Conservation (phyloP, 805 yeast genomes). For the Wickerhamiella hasegawae region DNA sequence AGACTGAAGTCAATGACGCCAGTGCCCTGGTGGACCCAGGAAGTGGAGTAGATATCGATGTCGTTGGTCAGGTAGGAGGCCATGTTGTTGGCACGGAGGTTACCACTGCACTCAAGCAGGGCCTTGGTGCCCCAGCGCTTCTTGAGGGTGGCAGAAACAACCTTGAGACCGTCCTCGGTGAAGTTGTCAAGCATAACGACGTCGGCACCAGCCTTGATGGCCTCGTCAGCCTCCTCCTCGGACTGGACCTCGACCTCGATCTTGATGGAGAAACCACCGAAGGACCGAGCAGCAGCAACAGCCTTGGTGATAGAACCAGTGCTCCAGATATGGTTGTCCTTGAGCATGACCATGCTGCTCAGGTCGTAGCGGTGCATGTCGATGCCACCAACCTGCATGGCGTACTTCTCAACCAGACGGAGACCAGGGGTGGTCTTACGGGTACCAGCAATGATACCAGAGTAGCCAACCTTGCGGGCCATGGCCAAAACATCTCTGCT, state of each 20-base stretch:
- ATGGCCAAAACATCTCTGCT: slow-evolving; percentile 38
- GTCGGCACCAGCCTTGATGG: slow-evolving; percentile 90
- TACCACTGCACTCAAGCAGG: slow-evolving; percentile 83
- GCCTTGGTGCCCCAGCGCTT: slow-evolving; percentile 36
- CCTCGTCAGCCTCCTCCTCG: slow-evolving; percentile 79
- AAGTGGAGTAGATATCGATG: slow-evolving; percentile 80
- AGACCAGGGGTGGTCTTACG: slow-evolving; percentile 96
- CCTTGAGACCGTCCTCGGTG: slow-evolving; percentile 42
- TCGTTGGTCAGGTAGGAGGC: slow-evolving; percentile 51
- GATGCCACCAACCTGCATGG: slow-evolving; percentile 90
- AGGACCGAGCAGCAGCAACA: slow-evolving; percentile 56
- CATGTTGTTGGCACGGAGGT: slow-evolving; percentile 58
- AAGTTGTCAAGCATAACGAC: slow-evolving; percentile 91
- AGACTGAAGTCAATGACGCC: slow-evolving; percentile 70
- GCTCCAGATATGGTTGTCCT: slow-evolving; percentile 86
- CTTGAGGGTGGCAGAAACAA: slow-evolving; percentile 51
- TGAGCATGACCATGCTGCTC: slow-evolving; percentile 88
- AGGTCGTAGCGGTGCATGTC: slow-evolving; percentile 87
- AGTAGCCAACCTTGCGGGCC: slow-evolving; percentile 55
- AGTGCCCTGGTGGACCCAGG: slow-evolving; percentile 85
- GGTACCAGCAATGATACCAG: slow-evolving; percentile 86
- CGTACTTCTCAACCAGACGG: slow-evolving; percentile 73
- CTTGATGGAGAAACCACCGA: slow-evolving; percentile 77
- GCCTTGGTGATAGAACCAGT: slow-evolving; percentile 86
- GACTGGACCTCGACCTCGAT: slow-evolving; percentile 85